These are phyloP conservation scores for Nemania bipapillata DNA, from an alignment of 2,329 filamentous ascomycete species.

Conservation along the genomic window DNA sequence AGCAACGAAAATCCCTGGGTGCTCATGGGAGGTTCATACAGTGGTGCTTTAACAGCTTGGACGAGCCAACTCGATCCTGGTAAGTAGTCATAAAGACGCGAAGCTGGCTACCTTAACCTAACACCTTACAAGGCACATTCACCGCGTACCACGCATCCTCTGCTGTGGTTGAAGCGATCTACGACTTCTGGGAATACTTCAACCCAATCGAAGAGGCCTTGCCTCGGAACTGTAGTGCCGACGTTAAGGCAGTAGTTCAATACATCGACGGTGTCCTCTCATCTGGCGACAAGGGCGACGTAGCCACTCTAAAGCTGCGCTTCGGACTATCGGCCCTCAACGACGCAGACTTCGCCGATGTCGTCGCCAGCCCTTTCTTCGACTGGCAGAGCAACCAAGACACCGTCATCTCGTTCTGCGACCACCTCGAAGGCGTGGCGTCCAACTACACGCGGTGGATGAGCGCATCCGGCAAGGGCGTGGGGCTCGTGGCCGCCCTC, in stretches of 20 bases:
- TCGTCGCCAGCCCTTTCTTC: conserved; percentile 57
- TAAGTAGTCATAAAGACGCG: conserved; percentile 42
- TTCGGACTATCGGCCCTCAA: conserved; percentile 54
- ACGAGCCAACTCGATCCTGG: conserved; percentile 59
- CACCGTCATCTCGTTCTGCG: conserved; percentile 54
- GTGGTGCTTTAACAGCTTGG: conserved; percentile 63
- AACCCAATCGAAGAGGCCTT: conserved; percentile 59
- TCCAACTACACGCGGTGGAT: conserved; percentile 26
- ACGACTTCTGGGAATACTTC: conserved; percentile 62
- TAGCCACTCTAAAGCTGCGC: conserved; percentile 54
- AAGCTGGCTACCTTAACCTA: neutral
- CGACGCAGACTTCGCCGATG: conserved; percentile 56
- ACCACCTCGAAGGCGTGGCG: conserved; percentile 49
- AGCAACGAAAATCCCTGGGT: conserved; percentile 62
- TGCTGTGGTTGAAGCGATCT: conserved; percentile 60
- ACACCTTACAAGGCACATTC: conserved; percentile 46
- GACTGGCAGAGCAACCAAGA: conserved; percentile 51
- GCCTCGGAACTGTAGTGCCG: conserved; percentile 60
- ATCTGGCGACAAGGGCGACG: conserved; percentile 52
- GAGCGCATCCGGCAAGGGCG: conserved; percentile 46
- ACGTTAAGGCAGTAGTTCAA: conserved; percentile 59
- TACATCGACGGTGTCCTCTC: conserved; percentile 57
- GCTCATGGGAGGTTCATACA: conserved; percentile 63
- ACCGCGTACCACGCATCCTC: conserved; percentile 64
- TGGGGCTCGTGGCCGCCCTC: conserved; percentile 56